Evolutionary conservation across 768 basidiomycete species (phyloP).

Genomic region (Suillus subluteus): DNA sequence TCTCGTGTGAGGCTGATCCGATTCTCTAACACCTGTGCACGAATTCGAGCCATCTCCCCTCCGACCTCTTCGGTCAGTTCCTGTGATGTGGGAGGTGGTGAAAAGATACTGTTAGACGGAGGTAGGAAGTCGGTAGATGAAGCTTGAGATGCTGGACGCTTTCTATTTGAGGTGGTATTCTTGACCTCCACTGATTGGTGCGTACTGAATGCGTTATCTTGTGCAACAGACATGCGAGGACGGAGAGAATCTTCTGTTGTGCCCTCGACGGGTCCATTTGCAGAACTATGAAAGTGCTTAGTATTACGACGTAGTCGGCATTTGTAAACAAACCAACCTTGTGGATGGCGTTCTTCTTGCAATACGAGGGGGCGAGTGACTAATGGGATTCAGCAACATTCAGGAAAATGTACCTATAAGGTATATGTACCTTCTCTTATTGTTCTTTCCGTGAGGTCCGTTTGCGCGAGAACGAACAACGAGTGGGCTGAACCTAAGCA

Average conservation of each 20-base stretch:
- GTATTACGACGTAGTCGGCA: neutral
- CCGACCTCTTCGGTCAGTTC: slow-evolving; percentile 37
- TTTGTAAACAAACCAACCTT: neutral
- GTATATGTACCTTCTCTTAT: neutral
- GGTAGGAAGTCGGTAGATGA: neutral
- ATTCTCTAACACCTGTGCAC: slow-evolving; percentile 54
- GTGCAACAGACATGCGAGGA: neutral
- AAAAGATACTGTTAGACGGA: slow-evolving; percentile 35
- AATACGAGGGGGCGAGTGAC: slow-evolving; percentile 3
- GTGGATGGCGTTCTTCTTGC: neutral
- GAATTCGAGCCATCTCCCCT: slow-evolving; percentile 64
- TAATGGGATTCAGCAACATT: neutral
- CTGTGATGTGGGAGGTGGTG: neutral
- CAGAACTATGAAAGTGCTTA: neutral
- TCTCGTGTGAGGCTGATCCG: slow-evolving; percentile 52
- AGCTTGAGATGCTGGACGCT: slow-evolving; percentile 6
- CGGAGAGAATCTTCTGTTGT: neutral
- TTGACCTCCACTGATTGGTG: slow-evolving; percentile 6
- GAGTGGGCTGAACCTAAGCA: slow-evolving; percentile 24
- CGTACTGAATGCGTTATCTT: neutral
- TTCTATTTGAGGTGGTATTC: neutral
- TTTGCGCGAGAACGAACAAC: slow-evolving; percentile 22
- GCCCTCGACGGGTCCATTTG: neutral
- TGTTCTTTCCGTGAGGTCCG: slow-evolving; percentile 19
- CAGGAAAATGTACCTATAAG: too few species aligned